Evolutionary conservation across 768 basidiomycete genomes (phyloP).

Genomic region (Punctularia strigosozonata): DNA sequence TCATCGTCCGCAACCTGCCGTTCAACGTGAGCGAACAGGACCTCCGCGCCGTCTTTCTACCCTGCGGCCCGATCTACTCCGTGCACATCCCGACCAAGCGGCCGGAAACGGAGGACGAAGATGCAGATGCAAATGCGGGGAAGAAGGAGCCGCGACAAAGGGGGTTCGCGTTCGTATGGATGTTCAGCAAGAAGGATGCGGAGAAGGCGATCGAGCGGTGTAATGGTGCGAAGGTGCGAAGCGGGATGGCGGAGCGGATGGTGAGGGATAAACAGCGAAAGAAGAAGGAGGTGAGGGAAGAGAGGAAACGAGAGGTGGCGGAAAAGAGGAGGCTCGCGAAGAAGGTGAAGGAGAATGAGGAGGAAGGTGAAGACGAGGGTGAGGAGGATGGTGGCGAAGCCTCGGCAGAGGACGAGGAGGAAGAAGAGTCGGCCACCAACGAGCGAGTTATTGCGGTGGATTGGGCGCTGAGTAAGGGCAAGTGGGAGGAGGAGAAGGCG

Average conservation of each 20-base stretch:
- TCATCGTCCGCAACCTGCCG: constrained; percentile 87
- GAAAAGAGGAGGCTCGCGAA: constrained; percentile 19
- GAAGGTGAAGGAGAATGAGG: constrained; percentile 10
- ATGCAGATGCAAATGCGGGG: constrained; percentile 17
- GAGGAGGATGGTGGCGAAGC: constrained; percentile 22
- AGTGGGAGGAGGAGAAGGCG: constrained; percentile 74
- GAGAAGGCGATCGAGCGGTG: constrained; percentile 69
- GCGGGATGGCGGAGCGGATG: constrained; percentile 46
- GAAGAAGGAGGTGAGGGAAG: constrained; percentile 45
- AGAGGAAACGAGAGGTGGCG: constrained; percentile 36
- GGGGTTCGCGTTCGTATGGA: constrained; percentile 95
- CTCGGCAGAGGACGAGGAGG: constrained; percentile 23
- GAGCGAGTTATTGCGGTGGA: constrained; percentile 82
- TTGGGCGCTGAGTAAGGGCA: constrained; percentile 92
- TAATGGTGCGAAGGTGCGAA: constrained; percentile 61
- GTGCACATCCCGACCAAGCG: constrained; percentile 58
- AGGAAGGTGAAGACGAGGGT: constrained; percentile 17
- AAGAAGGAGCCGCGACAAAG: constrained; percentile 33
- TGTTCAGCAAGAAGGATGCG: constrained; percentile 75
- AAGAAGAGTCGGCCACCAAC: constrained; percentile 20
- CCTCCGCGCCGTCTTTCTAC: constrained; percentile 75
- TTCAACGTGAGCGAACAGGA: constrained; percentile 79
- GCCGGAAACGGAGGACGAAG: constrained; percentile 13
- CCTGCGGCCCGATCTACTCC: constrained; percentile 78
- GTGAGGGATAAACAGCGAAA: constrained; percentile 55